Evolutionary conservation across 495 filamentous ascomycete genomes (phyloP).

Genomic region (Annulohypoxylon nitens): DNA sequence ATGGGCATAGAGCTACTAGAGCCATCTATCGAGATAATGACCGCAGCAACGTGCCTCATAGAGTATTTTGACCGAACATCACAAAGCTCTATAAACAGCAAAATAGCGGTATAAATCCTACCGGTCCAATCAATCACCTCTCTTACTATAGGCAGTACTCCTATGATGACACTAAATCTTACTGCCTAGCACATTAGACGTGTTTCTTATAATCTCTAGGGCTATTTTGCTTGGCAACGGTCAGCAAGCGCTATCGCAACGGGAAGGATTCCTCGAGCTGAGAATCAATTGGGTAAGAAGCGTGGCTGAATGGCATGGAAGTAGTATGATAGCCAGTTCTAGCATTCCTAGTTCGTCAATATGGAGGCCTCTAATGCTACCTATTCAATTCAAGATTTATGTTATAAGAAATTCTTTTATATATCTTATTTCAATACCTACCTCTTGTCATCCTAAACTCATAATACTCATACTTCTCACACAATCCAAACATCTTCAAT

Average conservation of each 20-base stretch:
- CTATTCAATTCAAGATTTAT: background rate
- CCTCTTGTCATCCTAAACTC: background rate
- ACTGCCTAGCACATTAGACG: background rate
- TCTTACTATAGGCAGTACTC: background rate
- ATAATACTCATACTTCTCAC: background rate
- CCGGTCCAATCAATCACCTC: slow-evolving; percentile 9
- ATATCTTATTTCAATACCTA: background rate
- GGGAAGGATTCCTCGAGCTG: slow-evolving; percentile 29
- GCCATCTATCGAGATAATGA: background rate
- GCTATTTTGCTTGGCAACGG: slow-evolving; percentile 20
- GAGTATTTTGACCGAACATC: background rate
- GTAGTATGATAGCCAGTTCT: slow-evolving; percentile 9
- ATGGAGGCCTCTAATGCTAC: slow-evolving; percentile 6
- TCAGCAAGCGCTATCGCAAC: slow-evolving; percentile 4
- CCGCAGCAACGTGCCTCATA: background rate
- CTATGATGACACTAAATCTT: background rate
- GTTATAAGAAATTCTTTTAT: background rate
- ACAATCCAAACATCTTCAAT: background rate
- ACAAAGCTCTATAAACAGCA: background rate
- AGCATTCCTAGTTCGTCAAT: background rate
- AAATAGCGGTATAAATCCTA: background rate
- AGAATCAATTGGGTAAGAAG: slow-evolving; percentile 22
- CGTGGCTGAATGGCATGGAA: slow-evolving; percentile 27
- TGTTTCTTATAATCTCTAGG: background rate
- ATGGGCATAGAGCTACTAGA: background rate